A percentile compares a stretch with the other conserved stretches of the same genome.
Conservation (phyloP, 345 rosid genomes). For the Corchorus capsularis region DNA sequence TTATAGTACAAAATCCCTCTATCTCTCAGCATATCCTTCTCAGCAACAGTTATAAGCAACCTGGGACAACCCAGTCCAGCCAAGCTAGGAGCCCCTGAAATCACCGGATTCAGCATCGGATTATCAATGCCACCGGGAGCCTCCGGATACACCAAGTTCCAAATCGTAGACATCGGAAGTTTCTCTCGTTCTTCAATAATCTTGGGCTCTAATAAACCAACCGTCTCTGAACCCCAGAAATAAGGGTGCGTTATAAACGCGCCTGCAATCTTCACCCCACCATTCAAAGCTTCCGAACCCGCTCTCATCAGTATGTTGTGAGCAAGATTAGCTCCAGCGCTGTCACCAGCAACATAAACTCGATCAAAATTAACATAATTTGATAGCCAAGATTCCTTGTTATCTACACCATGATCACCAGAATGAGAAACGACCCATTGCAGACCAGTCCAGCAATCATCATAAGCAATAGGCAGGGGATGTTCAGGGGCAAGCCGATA, state of each 20-base stretch:
- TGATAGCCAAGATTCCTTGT: conserved; percentile 43
- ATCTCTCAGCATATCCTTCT: conserved; percentile 34
- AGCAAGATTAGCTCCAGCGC: conserved; percentile 49
- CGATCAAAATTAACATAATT: conserved; percentile 37
- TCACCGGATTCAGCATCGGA: conserved; percentile 41
- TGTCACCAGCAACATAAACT: conserved; percentile 43
- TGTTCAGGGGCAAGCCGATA: conserved; percentile 51
- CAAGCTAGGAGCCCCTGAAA: conserved; percentile 38
- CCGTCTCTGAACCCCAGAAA: conserved; percentile 53
- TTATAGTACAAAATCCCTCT: conserved; percentile 37
- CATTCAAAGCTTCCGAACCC: conserved; percentile 22
- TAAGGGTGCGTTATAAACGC: conserved; percentile 42
- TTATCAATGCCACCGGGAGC: conserved; percentile 36
- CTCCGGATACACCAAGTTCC: conserved; percentile 37
- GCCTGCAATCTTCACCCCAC: conserved; percentile 36
- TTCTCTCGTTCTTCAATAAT: conserved; percentile 16
- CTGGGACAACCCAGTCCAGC: conserved; percentile 31
- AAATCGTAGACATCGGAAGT: neutral
- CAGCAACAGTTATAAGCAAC: conserved; percentile 40
- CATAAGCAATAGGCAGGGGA: conserved; percentile 37
- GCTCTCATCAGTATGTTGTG: conserved; percentile 37
- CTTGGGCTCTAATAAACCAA: conserved; percentile 33
- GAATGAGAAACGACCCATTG: conserved; percentile 44
- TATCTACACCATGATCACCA: neutral
- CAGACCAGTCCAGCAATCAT: conserved; percentile 51